Conservation (phyloP, 495 filamentous ascomycete genomes). For the Daldinia decipiens region DNA sequence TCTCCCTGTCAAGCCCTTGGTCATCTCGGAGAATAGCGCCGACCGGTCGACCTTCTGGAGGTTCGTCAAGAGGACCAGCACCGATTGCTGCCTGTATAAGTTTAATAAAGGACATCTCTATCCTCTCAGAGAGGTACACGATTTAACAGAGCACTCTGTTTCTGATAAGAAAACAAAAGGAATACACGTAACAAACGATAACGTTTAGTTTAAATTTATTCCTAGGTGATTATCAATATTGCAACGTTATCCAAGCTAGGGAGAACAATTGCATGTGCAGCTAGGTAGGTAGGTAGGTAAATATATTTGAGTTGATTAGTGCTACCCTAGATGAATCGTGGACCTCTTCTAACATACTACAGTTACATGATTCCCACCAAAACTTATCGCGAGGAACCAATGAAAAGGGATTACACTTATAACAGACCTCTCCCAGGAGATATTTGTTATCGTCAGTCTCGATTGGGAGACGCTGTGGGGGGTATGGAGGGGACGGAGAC, state of each 20-base stretch:
- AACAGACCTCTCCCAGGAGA: neutral
- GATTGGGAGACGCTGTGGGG: conserved; percentile 25
- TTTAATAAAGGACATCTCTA: conserved; percentile 10
- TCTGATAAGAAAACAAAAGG: neutral
- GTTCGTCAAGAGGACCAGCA: conserved; percentile 25
- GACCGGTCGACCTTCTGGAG: conserved; percentile 10
- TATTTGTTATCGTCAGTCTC: conserved; percentile 24
- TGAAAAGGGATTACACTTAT: neutral
- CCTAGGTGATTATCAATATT: neutral
- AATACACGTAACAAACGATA: neutral
- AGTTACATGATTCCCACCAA: neutral
- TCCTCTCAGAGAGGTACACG: neutral
- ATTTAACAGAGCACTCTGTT: neutral
- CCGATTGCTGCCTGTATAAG: conserved; percentile 23
- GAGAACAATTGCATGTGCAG: neutral
- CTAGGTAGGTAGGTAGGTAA: no score
- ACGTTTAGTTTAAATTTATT: neutral
- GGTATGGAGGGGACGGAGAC: neutral
- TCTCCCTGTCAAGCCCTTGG: neutral
- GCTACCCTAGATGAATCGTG: neutral
- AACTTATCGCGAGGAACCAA: conserved; percentile 7
- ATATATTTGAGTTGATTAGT: neutral
- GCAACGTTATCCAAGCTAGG: neutral
- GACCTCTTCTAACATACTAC: neutral
- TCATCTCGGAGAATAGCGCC: neutral